Base-by-base conservation (phyloP, 768 basidiomycete genomes). In the Podaxis sp. region DNA sequence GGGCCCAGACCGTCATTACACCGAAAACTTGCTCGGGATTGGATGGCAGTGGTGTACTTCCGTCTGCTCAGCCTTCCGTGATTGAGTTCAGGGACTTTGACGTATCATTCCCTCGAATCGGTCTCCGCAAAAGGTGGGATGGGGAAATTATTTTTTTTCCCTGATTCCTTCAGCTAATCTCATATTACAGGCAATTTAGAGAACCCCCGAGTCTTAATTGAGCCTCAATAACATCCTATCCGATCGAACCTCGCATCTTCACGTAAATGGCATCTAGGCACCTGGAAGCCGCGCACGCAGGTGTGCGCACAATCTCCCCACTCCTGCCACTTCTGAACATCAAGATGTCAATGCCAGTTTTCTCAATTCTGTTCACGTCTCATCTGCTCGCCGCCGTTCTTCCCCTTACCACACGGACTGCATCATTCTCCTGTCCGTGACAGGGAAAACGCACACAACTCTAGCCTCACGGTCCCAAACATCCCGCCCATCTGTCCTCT, bases 121-220 rank as follows among this genome's bases (percentile, higher is more conserved):
- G 55, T 64, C 66, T 65, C 67, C 66, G 69, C 67, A 66, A 63
- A 66, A 66, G 67, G 40, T 52, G 50, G n/a, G 24, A 33, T 61
- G 22, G 49, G 47, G 58, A 33, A 59, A 59, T 24, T 19, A 38
- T 27, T 37, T 51, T 59, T 49, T 46, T 59, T 57, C 40, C 59
- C 33, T 47, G 46, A 57, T 37, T 55, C 40, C 54, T 62, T 58
- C 53, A 59, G 13, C 38, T 41, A 55, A 55, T 38, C 55, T 22
- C 19, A 15, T 40, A 55, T 56, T 37, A 24, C n/a, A 36, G 15
- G 33, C 47, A 37, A 11, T 22, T 17, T 22, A 51, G 13, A 12
- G 11, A 38, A 50, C 50, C 55, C 7, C 57, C 57, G 57, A 53
- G 12, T 56, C 63, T 25, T 59, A 17, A 24, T 61, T 56, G 63